These are phyloP conservation scores for Pleurotus salmoneostramineus DNA, from an alignment of 768 basidiomycete genomes.

Conservation along the genomic window DNA sequence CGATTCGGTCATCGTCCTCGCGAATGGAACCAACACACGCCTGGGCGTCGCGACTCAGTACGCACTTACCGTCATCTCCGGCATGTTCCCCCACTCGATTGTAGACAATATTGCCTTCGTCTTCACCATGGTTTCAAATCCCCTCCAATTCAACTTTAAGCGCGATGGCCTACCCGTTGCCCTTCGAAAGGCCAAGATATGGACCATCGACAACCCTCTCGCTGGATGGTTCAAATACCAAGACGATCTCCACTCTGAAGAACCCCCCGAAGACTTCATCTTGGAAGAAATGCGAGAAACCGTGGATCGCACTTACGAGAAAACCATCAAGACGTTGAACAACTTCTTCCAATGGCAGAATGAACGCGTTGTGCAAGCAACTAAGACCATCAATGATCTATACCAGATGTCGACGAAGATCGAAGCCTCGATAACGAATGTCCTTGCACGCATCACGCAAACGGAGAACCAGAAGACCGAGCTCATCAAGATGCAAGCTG, in stretches of 20 bases:
- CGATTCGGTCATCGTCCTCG: conserved; percentile 22
- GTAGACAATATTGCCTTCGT: conserved; percentile 20
- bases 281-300: conserved; percentile 3
- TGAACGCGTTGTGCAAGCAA: conserved; percentile 12
- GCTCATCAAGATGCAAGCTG: conserved; percentile 2
- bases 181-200: conserved; percentile 7
- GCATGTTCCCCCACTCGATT: conserved; percentile 20
- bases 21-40: conserved; percentile 19
- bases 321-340: conserved; percentile 9
- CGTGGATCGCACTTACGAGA: conserved; percentile 5
- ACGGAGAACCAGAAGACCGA: conserved; percentile 8
- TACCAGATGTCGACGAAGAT: conserved; percentile 9
- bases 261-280: neutral
- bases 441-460: conserved; percentile 11
- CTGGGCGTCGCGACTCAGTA: conserved; percentile 18
- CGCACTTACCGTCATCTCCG: conserved; percentile 16
- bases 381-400: conserved; percentile 10
- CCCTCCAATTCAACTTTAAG: conserved; percentile 18
- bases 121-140: conserved; percentile 19
- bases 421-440: conserved; percentile 7
- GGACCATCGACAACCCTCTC: conserved; percentile 13
- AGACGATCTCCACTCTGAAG: neutral
- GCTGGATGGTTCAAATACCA: conserved; percentile 9
- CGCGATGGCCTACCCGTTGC: conserved; percentile 10
- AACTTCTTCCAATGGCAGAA: conserved; percentile 13